phyloP scores from a whole-genome alignment of 2,329 filamentous ascomycete genomes.

The Metarhizium rileyi region DNA sequence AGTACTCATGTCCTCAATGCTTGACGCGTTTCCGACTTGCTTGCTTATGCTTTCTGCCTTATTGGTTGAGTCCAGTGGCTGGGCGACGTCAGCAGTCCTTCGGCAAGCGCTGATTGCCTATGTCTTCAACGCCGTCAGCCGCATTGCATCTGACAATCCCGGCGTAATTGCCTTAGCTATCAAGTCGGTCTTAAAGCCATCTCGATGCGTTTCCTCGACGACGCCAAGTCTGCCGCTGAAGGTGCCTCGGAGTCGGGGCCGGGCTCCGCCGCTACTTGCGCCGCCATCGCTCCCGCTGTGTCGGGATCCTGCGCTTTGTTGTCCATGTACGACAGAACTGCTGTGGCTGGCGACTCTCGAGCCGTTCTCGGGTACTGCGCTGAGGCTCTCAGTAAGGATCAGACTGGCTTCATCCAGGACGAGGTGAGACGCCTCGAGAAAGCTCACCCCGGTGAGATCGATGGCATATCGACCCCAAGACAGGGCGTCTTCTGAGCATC shows the following conservation, averaged over 20 bases:
- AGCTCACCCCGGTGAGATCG: constrained; percentile 53
- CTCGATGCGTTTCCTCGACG: constrained; percentile 46
- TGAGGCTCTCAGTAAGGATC: constrained; percentile 50
- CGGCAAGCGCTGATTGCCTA: constrained; percentile 31
- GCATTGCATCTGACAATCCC: constrained; percentile 26
- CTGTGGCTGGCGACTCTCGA: constrained; percentile 58
- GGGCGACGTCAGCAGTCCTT: constrained; percentile 30
- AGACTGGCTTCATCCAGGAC: constrained; percentile 52
- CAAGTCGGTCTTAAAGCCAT: constrained; percentile 44
- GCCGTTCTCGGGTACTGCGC: constrained; percentile 52
- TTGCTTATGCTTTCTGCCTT: not conserved
- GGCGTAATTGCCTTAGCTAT: constrained; percentile 44
- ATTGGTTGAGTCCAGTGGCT: constrained; percentile 21
- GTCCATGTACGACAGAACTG: constrained; percentile 54
- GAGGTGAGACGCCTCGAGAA: constrained; percentile 45
- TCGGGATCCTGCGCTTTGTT: constrained; percentile 55
- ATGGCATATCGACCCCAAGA: constrained; percentile 37
- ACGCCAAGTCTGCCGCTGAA: constrained; percentile 22
- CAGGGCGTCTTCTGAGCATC: constrained; percentile 52
- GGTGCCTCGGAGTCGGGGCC: constrained; percentile 14
- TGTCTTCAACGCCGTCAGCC: constrained; percentile 26
- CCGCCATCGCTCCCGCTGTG: constrained; percentile 25
- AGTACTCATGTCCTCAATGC: constrained; percentile 11
- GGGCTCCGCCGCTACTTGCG: constrained; percentile 17
- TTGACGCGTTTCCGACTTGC: not conserved